Evolutionary conservation across 2,329 filamentous ascomycete species (phyloP).

Genomic region (Stemphylium lycopersici): DNA sequence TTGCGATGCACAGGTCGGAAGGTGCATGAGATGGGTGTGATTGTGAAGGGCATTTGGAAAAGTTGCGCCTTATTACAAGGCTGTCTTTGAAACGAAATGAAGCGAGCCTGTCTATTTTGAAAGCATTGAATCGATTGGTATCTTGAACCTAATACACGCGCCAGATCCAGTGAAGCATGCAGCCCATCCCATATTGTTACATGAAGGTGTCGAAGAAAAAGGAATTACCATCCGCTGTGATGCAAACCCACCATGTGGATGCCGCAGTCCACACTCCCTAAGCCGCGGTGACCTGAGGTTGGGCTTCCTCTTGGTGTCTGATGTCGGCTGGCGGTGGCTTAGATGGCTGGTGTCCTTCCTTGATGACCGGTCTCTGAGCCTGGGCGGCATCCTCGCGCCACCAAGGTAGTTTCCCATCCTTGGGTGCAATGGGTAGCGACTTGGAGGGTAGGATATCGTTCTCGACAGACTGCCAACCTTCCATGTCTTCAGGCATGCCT

Average conservation of each 20-base stretch:
- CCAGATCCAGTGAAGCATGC: neutral
- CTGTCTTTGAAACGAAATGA: neutral
- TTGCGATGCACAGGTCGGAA: neutral
- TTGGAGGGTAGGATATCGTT: slow-evolving; percentile 46
- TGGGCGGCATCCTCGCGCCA: slow-evolving; percentile 40
- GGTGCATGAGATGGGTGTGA: neutral
- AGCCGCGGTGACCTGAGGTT: slow-evolving; percentile 6
- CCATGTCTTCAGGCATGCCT: slow-evolving; percentile 39
- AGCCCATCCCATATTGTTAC: slow-evolving; percentile 5
- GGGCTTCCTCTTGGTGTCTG: slow-evolving; percentile 7
- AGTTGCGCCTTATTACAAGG: neutral
- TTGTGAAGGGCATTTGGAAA: neutral
- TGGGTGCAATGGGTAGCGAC: slow-evolving; percentile 33
- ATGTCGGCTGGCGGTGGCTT: slow-evolving; percentile 15
- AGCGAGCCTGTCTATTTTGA: slow-evolving; percentile 10
- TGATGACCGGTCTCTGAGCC: slow-evolving; percentile 7
- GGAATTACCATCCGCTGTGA: neutral
- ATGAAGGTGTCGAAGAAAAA: neutral
- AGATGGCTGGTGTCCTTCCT: slow-evolving; percentile 3
- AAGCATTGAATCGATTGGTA: slow-evolving; percentile 21
- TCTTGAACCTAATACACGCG: slow-evolving; percentile 16
- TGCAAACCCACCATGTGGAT: neutral
- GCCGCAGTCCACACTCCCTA: neutral
- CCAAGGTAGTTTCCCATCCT: slow-evolving; percentile 39
- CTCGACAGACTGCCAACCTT: slow-evolving; percentile 44